Conservation (phyloP, 2,329 filamentous ascomycete species). For the Ceratocystis cacaofunesta region DNA sequence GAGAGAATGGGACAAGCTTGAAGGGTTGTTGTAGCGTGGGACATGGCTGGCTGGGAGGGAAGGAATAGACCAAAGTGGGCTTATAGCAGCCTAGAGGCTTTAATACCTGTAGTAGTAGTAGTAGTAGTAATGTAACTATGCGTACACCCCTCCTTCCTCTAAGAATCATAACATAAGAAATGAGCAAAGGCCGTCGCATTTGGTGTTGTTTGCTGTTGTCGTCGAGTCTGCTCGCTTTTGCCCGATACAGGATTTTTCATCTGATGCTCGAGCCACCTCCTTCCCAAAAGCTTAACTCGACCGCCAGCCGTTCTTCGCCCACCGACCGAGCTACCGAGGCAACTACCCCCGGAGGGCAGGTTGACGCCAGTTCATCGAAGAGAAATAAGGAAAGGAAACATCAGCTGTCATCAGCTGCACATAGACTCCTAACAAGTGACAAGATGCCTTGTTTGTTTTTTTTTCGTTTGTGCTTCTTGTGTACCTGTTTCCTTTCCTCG, state of each 20-base stretch:
- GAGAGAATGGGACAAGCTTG: not conserved
- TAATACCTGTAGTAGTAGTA: not conserved
- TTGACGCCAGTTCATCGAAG: too few relatives aligned
- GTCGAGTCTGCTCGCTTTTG: not conserved
- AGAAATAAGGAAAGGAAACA: not conserved
- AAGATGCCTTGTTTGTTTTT: not conserved
- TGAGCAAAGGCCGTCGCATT: not conserved
- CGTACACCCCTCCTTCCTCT: too few relatives aligned
- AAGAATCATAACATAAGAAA: not conserved
- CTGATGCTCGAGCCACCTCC: slow-evolving; percentile 3
- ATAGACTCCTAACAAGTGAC: not conserved
- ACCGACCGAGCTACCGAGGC: not conserved
- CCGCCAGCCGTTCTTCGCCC: not conserved
- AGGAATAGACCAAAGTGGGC: not conserved
- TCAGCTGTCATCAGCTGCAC: not conserved
- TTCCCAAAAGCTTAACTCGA: slow-evolving; percentile 6
- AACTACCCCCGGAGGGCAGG: not conserved
- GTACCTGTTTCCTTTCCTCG: too few relatives aligned
- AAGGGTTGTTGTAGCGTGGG: not conserved
- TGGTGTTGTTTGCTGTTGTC: not conserved
- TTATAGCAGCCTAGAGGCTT: not conserved
- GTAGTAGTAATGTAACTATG: not conserved
- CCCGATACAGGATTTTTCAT: slow-evolving; percentile 2
- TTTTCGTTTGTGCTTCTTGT: not conserved
- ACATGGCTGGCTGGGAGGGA: not conserved